Percentiles rank a stretch among this genome's conserved stretches.
Evolutionary conservation across 2,329 filamentous ascomycete genomes (phyloP).

Genomic region (Sporothrix sp.): DNA sequence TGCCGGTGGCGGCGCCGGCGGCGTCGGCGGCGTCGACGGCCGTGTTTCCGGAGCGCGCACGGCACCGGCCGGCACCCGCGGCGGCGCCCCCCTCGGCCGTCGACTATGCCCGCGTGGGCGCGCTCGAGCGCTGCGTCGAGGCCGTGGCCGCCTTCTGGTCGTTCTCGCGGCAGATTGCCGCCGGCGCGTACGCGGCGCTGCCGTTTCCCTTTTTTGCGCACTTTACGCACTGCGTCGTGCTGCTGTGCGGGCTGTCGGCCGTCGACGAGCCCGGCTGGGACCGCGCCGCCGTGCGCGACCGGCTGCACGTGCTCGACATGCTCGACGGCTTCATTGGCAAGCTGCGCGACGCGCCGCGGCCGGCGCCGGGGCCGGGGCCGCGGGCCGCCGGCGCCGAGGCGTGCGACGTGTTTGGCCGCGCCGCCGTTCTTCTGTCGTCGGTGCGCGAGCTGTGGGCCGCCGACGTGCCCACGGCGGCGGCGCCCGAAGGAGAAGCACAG

Average conservation of each 20-base stretch:
- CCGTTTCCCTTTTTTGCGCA: constrained; percentile 28
- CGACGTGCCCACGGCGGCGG: background rate
- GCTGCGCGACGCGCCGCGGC: constrained; percentile 11
- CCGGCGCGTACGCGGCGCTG: constrained; percentile 23
- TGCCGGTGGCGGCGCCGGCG: constrained; percentile 1
- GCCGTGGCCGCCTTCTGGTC: constrained; percentile 28
- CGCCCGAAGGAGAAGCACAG: too few relatives aligned
- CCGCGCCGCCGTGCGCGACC: constrained; percentile 23
- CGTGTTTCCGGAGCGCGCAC: background rate
- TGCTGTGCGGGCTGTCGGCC: constrained; percentile 26
- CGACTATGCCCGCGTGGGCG: constrained; percentile 14
- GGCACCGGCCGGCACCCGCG: too few relatives aligned
- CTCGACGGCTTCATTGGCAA: constrained; percentile 20
- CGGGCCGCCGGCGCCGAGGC: background rate
- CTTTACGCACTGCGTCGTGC: constrained; percentile 25
- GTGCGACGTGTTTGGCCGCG: constrained; percentile 11
- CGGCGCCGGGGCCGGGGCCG: background rate
- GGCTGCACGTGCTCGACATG: constrained; percentile 27
- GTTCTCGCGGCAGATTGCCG: constrained; percentile 24
- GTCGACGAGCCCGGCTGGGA: constrained; percentile 32
- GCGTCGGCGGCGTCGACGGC: constrained; percentile 5
- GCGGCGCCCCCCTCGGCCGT: constrained; percentile 5
- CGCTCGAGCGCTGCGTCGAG: constrained; percentile 16
- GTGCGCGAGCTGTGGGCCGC: constrained; percentile 15
- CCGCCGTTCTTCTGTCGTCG: constrained; percentile 4